A percentile compares a stretch with the other conserved stretches of the same genome.
phyloP scores from a whole-genome alignment of 1,284 basidiomycete genomes.

The Ganoderma sinense region DNA sequence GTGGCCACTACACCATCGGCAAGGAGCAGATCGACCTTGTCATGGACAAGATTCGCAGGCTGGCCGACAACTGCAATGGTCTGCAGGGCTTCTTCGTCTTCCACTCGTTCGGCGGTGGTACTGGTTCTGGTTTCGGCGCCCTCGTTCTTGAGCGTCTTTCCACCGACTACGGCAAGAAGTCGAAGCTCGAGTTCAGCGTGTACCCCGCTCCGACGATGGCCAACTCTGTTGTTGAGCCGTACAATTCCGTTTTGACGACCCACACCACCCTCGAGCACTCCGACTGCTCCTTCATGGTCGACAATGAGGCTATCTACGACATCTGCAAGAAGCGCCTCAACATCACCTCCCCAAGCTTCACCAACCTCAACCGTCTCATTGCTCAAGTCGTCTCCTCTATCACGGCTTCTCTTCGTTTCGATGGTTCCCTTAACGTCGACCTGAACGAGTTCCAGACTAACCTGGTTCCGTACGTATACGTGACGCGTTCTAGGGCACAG shows the following conservation, averaged over 20 bases:
- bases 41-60: conserved; percentile 95
- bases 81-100: conserved; percentile 99
- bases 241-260: conserved; percentile 98
- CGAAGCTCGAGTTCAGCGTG: conserved; percentile 98
- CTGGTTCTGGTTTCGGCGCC: conserved; percentile 98
- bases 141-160: conserved; percentile 97
- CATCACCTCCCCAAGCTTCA: conserved; percentile 83
- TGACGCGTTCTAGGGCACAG: neutral
- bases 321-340: conserved; percentile 92
- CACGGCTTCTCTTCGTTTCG: conserved; percentile 84
- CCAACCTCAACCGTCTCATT: conserved; percentile 89
- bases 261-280: conserved; percentile 99
- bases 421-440: conserved; percentile 84
- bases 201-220: conserved; percentile 96
- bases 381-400: conserved; percentile 92
- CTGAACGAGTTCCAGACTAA: conserved; percentile 89
- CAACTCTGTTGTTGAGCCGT: conserved; percentile 98
- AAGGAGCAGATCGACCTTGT: conserved; percentile 94
- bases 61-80: conserved; percentile 97
- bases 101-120: conserved; percentile 99
- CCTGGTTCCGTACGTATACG: conserved; percentile 64
- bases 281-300: conserved; percentile 99
- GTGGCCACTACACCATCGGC: conserved; percentile 98
- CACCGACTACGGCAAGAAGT: conserved; percentile 99
- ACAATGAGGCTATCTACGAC: conserved; percentile 96